Base-by-base conservation (phyloP, 768 basidiomycete genomes). In the Russula compacta region DNA sequence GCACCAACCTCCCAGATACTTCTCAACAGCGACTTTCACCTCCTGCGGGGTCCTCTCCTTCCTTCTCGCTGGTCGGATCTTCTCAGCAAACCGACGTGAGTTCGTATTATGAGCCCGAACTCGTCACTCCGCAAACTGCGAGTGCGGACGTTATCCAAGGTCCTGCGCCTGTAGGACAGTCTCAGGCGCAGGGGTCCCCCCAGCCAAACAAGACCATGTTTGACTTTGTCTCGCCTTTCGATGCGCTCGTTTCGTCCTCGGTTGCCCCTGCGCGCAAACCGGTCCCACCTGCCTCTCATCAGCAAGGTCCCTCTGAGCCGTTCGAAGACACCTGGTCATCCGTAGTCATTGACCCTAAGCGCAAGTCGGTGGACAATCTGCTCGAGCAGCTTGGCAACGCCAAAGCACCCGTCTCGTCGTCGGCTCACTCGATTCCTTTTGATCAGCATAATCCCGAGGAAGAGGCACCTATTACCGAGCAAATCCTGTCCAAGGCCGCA, bases 201-300 rank as follows among this genome's bases (percentile, higher is more conserved):
- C 85, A 86, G 44, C 81, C 85, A 24, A 86, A 84, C 67, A 85
- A 87, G 71, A 87, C 88, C 52, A 83, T 91, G 81, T 93, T 93
- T 67, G 89, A 92, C 42, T 92, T 89, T 63, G 79, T 86, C 53
- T 90, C 89, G 52, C 85, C 91, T 2, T 92, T 92, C 67, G 90
- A 93, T 66, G 89, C 87, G 29, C 79, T 92, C 49, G 78, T 73
- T n/a, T 65, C 83, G 8, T 73, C 78, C n/a, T 69, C 80, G 10
- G 38, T 69, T 0, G 69, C 71, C 44, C 58, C 78, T 17, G 71
- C 80, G 76, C 88, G 89, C 71, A 89, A 89, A 70, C 83, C 86
- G 19, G 81, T 81, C 3, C 86, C 84, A 11, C 63, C 75, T 62
- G 56, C 66, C 48, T 67, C 49, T 74, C 76, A 49, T 17, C 68